Evolutionary conservation across 306 rosid genomes (phyloP).

Genomic region (Hippophae gyantsensis): DNA sequence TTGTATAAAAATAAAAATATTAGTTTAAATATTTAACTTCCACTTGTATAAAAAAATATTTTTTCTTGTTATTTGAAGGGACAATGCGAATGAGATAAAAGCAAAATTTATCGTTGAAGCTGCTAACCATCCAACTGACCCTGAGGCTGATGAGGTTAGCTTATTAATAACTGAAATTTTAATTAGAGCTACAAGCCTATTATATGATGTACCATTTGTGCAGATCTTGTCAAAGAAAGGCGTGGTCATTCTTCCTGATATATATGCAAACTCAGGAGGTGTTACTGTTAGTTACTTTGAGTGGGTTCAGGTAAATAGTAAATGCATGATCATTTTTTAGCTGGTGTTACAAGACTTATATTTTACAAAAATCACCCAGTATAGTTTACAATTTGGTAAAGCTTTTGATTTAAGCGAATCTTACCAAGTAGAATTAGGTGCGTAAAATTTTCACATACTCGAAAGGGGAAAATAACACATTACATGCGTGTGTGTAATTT

Average conservation of each 20-base stretch:
- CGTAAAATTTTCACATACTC: no score
- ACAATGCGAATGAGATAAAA: slow-evolving; percentile 67
- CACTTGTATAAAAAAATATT: no score
- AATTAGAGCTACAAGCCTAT: neutral
- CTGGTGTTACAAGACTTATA: neutral
- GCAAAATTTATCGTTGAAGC: slow-evolving; percentile 89
- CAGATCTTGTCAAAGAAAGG: slow-evolving; percentile 78
- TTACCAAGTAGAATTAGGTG: no score
- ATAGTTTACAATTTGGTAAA: no score
- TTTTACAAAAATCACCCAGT: no score
- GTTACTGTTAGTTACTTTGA: slow-evolving; percentile 94
- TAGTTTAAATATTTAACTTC: neutral
- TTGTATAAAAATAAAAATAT: no score
- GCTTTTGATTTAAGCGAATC: no score
- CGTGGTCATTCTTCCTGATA: slow-evolving; percentile 79
- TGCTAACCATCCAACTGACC: slow-evolving; percentile 93
- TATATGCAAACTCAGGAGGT: slow-evolving; percentile 96
- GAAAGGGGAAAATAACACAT: no score
- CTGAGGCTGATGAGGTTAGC: slow-evolving; percentile 88
- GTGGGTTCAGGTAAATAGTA: slow-evolving; percentile 90
- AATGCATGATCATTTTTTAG: neutral
- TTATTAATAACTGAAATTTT: neutral
- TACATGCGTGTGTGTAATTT: no score
- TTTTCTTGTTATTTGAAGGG: slow-evolving; percentile 32
- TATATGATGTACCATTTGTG: slow-evolving; percentile 5